Evolutionary conservation across 2,329 filamentous ascomycete genomes (phyloP), one percentile per base, ranked within the genome.

Genomic region (Colletotrichum sp.): DNA sequence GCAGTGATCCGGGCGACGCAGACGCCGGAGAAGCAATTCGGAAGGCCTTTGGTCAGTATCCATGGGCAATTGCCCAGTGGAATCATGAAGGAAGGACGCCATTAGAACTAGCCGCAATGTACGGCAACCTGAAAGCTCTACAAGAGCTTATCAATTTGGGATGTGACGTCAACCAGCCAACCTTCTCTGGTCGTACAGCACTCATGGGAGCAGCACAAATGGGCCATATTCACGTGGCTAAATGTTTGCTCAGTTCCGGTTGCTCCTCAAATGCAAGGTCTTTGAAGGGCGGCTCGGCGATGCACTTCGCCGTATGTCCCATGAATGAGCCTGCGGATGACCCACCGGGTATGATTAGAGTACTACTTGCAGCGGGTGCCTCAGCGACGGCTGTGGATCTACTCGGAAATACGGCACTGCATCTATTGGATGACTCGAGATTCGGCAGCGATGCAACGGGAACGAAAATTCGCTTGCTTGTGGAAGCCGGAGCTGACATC

Each of bases 81-180:
- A 62, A 67, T 6, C n/a, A 67, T 13, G 26, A 39, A 9, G 68
- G 72, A 8, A 9, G 39, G 3, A 57, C 72, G 6, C 72, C 68
- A 5, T 18, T 75, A 36, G 32, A 67, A 16, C 3, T 67, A 8
- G 72, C 72, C 32, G 34, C 16, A 3, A 13, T 10, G 3, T 12
- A 18, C 2, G 68, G 69, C 1, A 71, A 67, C 15, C 13, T 66
- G 3, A 15, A 71, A 21, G 62, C 21, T 8, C 49, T 72, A 21
- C 34, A 18, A 24, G 49, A 62, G 2, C 49, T 75, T 12, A 26
- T 75, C 2, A 39, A 3, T 9, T 8, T 63, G 9, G 62, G 72
- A 0, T 66, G 52, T 18, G 16, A 63, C 28, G 13, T 72, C 28
- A 21, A 72, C 13, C 49, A 67, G 21, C n/a, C 6, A 10, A 28